These are phyloP conservation scores for Hawksworthiomyces lignivorus DNA, from an alignment of 2,329 filamentous ascomycete genomes.

Conservation along the genomic window DNA sequence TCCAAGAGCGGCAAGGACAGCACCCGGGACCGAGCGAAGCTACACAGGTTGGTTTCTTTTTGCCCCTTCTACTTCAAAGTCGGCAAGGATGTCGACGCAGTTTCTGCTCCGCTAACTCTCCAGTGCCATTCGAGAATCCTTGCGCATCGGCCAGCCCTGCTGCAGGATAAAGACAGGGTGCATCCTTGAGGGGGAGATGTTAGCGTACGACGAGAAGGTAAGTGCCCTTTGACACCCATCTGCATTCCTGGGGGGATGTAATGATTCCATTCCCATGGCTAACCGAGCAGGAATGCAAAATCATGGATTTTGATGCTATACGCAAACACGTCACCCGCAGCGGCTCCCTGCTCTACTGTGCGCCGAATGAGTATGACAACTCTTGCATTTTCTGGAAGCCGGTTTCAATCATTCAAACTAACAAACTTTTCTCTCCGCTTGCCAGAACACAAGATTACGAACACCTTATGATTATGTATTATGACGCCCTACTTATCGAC, in stretches of 20 bases:
- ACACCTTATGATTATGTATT: slow-evolving; percentile 56
- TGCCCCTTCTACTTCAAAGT: no score
- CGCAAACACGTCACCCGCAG: slow-evolving; percentile 71
- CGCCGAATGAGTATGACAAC: not conserved
- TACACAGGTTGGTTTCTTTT: slow-evolving; percentile 43
- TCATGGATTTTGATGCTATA: slow-evolving; percentile 74
- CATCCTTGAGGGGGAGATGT: slow-evolving; percentile 76
- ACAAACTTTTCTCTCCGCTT: no score
- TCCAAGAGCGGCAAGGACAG: slow-evolving; percentile 91
- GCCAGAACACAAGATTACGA: slow-evolving; percentile 41
- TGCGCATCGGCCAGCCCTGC: slow-evolving; percentile 50
- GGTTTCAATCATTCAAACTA: no score
- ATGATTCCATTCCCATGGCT: not conserved
- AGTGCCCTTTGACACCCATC: slow-evolving; percentile 8
- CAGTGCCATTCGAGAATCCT: slow-evolving; percentile 53
- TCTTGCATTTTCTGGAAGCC: not conserved
- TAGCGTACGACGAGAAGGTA: slow-evolving; percentile 64
- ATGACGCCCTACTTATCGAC: slow-evolving; percentile 49
- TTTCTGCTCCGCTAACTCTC: slow-evolving; percentile 11
- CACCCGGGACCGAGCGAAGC: slow-evolving; percentile 56
- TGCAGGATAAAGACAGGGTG: slow-evolving; percentile 58
- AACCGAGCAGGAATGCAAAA: slow-evolving; percentile 40
- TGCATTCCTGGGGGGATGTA: no score
- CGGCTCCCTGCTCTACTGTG: slow-evolving; percentile 35
- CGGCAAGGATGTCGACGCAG: no score